Conservation (phyloP, 257 asterid genomes). For the Nyctanthes arbortristis region DNA sequence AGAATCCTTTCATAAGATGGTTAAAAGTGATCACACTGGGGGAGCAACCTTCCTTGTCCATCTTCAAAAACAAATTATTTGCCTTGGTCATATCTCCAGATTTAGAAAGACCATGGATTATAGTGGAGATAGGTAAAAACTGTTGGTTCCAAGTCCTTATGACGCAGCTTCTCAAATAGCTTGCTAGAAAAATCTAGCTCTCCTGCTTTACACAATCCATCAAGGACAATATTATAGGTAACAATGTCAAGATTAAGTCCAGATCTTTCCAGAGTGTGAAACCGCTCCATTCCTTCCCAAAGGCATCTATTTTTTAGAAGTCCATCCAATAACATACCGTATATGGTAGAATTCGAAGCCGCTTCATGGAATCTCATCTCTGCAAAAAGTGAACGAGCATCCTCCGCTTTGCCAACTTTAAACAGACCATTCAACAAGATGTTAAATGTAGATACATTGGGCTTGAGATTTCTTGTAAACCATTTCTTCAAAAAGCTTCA, state of each 20-base stretch:
- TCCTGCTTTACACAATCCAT: conserved; percentile 64
- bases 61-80: conserved; percentile 43
- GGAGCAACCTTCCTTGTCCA: conserved; percentile 55
- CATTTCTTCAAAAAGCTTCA: conserved; percentile 55
- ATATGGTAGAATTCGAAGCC: conserved; percentile 47
- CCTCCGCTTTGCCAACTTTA: conserved; percentile 53
- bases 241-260: conserved; percentile 37
- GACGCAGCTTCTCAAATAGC: too few relatives aligned
- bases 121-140: conserved; percentile 46
- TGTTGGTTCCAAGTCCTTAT: conserved; percentile 49
- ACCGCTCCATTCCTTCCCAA: conserved; percentile 51
- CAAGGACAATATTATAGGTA: conserved; percentile 46
- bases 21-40: conserved; percentile 54
- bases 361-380: conserved; percentile 44
- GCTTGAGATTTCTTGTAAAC: too few relatives aligned
- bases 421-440: too few relatives aligned
- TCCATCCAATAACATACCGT: too few relatives aligned
- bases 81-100: conserved; percentile 52
- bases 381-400: conserved; percentile 38
- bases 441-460: too few relatives aligned
- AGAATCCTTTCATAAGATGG: conserved; percentile 65
- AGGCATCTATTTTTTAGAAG: conserved; percentile 56
- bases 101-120: conserved; percentile 60
- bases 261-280: conserved; percentile 47
- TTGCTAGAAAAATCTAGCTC: too few relatives aligned